phyloP scores from a whole-genome alignment of 805 yeast species.

The Metschnikowia shivogae region DNA sequence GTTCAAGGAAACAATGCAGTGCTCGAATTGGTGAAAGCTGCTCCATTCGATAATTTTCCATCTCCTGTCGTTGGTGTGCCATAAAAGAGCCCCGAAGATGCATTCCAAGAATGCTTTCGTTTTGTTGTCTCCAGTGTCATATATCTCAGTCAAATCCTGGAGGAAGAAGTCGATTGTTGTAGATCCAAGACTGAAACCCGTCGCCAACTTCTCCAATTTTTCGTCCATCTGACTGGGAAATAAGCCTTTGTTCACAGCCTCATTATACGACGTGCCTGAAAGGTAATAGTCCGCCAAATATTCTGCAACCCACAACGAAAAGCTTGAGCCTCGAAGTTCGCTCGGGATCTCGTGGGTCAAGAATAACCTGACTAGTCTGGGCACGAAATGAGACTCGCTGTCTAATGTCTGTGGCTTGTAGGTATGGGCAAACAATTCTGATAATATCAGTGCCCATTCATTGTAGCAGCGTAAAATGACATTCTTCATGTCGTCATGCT shows the following conservation, averaged over 20 bases:
- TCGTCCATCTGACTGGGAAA: background rate
- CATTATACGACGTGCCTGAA: conserved; percentile 7
- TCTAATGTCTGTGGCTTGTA: background rate
- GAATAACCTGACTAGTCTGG: conserved; percentile 3
- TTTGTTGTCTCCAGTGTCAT: conserved; percentile 8
- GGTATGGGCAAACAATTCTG: background rate
- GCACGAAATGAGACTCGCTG: background rate
- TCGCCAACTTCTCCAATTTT: background rate
- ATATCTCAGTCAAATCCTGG: conserved; percentile 16
- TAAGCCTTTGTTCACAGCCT: background rate
- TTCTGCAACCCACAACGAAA: conserved; percentile 11
- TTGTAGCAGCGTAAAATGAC: background rate
- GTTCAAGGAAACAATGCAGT: conserved; percentile 29
- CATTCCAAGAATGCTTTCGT: conserved; percentile 28
- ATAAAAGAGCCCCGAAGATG: conserved; percentile 36
- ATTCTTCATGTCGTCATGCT: background rate
- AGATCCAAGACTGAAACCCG: background rate
- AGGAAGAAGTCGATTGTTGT: conserved; percentile 8
- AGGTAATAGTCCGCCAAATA: conserved; percentile 13
- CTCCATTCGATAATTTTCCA: conserved; percentile 22
- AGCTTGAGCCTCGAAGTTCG: background rate
- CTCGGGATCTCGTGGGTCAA: background rate
- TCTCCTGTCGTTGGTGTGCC: conserved; percentile 14
- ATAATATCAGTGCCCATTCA: background rate
- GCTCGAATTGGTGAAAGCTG: conserved; percentile 9